A percentile compares a stretch with the other conserved stretches of the same genome.
Evolutionary conservation across 2,329 filamentous ascomycete species (phyloP).

Genomic region (Delphinella strobiligena): DNA sequence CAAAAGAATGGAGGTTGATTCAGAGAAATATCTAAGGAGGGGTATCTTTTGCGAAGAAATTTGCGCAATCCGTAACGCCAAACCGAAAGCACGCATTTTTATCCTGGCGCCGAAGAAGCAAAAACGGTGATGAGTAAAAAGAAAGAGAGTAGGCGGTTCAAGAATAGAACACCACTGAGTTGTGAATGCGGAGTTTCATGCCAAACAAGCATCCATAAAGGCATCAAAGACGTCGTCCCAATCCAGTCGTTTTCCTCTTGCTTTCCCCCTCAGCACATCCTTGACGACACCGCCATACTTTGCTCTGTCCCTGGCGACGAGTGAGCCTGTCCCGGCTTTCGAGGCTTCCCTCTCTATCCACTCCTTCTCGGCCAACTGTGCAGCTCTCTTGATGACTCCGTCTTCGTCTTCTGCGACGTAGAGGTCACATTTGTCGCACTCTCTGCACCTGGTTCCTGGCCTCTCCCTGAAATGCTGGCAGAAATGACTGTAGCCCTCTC

Average conservation of each 20-base stretch:
- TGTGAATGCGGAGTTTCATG: too few relatives aligned
- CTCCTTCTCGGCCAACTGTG: constrained; percentile 29
- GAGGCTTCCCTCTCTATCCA: constrained; percentile 30
- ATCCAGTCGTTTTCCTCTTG: background rate
- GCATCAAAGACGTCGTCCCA: background rate
- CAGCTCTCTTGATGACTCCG: constrained; percentile 27
- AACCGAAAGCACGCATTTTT: too few relatives aligned
- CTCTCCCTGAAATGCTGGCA: constrained; percentile 88
- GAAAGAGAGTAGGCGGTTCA: too few relatives aligned
- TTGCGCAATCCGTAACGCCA: too few relatives aligned
- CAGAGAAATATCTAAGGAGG: background rate
- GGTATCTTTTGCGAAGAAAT: background rate
- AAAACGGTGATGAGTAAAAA: background rate
- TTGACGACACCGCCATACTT: background rate
- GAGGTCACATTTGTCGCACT: constrained; percentile 54
- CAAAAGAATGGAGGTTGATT: too few relatives aligned
- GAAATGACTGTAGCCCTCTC: constrained; percentile 82
- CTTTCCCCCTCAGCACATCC: background rate
- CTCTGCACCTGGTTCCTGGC: constrained; percentile 60
- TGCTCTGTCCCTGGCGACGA: background rate
- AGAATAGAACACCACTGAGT: too few relatives aligned
- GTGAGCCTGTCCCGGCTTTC: background rate
- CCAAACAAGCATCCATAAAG: background rate
- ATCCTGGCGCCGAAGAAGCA: background rate
- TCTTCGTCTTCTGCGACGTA: constrained; percentile 38